Evolutionary conservation across 2,329 filamentous ascomycete species (phyloP), one percentile per base, ranked within the genome.

Genomic region (Talaromyces marneffei): DNA sequence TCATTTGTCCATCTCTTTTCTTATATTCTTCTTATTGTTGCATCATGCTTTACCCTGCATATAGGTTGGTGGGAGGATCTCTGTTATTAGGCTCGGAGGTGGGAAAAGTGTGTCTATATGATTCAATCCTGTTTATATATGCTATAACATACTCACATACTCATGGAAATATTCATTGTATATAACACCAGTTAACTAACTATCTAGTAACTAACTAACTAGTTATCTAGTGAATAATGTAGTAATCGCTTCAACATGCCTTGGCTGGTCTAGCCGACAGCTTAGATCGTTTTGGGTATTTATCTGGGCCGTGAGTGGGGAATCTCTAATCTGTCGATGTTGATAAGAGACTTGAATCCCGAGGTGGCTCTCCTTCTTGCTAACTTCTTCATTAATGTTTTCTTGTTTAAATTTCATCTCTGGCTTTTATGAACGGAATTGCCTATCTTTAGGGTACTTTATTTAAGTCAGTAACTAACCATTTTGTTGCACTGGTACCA

Each of bases 201-300:
- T n/a, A n/a, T n/a, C n/a, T n/a, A n/a, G n/a, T n/a, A n/a, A n/a
- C n/a, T n/a, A n/a, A n/a, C n/a, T n/a, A n/a, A n/a, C n/a, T n/a
- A n/a, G n/a, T n/a, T n/a, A n/a, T 48, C 12, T 18, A 18, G 1
- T 14, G 27, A 7, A 27, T 5, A 12, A 14, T 2, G 2, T 33
- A 33, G 29, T 33, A 23, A 31, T 50, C 56, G 56, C 56, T 39
- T 58, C 29, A n/a, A 58, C n/a, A 50, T 58, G 27, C 56, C 56
- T 48, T 39, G 31, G 6, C 5, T 10, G 42, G 56, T 37, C 23
- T 58, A 50, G 42, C 20, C 16, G 1, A 4, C 10, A 9, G 9
- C 40, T 37, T 23, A 20, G 42, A 58, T 25, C 54, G 20, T 27
- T 31, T 50, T 48, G 44, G 44, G 44, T 48, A 48, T 29, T 48